A percentile compares a stretch with the other conserved stretches of the same genome.
Conservation (phyloP, 257 asterid species). For the Salvia hispanica region DNA sequence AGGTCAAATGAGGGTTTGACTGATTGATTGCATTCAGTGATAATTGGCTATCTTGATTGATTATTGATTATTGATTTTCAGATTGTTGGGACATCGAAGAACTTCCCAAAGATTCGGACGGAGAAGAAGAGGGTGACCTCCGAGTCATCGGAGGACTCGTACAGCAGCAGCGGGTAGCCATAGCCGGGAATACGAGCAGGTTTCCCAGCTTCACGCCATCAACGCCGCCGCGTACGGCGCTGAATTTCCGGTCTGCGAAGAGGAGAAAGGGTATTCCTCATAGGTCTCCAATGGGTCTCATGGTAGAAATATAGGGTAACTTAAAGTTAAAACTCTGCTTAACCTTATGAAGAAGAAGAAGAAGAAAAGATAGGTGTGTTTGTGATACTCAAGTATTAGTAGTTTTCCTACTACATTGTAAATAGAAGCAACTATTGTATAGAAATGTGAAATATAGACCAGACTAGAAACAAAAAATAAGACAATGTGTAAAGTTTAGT, state of each 20-base stretch:
- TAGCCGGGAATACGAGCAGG: slow-evolving; percentile 26
- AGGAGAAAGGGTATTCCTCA: slow-evolving; percentile 93
- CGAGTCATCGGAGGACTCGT: slow-evolving; percentile 58
- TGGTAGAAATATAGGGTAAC: slow-evolving; percentile 35
- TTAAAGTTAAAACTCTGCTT: neutral
- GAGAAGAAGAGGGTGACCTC: slow-evolving; percentile 40
- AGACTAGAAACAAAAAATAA: slow-evolving; percentile 40
- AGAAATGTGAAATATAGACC: slow-evolving; percentile 28
- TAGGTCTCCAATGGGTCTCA: slow-evolving; percentile 76
- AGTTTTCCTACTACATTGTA: slow-evolving; percentile 39
- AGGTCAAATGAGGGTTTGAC: neutral
- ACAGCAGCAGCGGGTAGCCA: slow-evolving; percentile 38
- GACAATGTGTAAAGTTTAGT: slow-evolving; percentile 30
- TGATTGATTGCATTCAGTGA: neutral
- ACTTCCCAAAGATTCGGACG: slow-evolving; percentile 43
- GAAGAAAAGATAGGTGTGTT: neutral
- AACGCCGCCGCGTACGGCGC: slow-evolving; percentile 71
- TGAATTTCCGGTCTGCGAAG: slow-evolving; percentile 56
- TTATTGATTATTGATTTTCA: slow-evolving; percentile 27
- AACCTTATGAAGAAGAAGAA: slow-evolving; percentile 1
- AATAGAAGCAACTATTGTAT: slow-evolving; percentile 42
- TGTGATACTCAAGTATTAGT: neutral
- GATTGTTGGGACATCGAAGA: slow-evolving; percentile 78
- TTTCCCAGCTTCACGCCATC: slow-evolving; percentile 59
- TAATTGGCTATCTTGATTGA: neutral